phyloP scores from a whole-genome alignment of 1,139 yeast genomes.

The Scheffersomyces lignicola region DNA sequence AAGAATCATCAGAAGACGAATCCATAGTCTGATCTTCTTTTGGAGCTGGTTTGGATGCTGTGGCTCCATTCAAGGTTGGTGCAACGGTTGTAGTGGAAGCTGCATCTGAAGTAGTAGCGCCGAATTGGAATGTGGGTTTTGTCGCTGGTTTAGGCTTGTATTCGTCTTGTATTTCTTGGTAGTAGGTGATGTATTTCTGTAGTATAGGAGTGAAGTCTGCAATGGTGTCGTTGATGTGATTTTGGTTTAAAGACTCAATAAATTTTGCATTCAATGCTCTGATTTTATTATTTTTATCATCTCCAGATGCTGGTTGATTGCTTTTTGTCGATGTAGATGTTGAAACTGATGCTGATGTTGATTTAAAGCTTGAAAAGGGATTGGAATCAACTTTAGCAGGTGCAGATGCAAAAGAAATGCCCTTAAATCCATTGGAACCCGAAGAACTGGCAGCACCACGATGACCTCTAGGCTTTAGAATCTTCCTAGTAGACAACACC shows the following conservation, averaged over 20 bases:
- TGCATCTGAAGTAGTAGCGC: conserved; percentile 7
- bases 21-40: conserved; percentile 6
- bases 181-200: conserved; percentile 60
- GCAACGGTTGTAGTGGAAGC: conserved; percentile 6
- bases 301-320: conserved; percentile 1
- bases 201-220: conserved; percentile 60
- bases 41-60: background rate
- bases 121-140: conserved; percentile 6
- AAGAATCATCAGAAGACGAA: conserved; percentile 26
- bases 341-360: conserved; percentile 1
- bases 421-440: conserved; percentile 11
- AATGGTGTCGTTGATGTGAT: conserved; percentile 46
- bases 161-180: conserved; percentile 36
- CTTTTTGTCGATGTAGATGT: background rate
- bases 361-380: conserved; percentile 5
- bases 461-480: conserved; percentile 56
- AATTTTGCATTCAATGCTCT: conserved; percentile 73
- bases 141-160: conserved; percentile 4
- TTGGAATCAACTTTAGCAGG: conserved; percentile 4
- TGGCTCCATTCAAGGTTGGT: conserved; percentile 3
- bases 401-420: conserved; percentile 7
- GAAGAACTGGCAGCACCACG: conserved; percentile 4
- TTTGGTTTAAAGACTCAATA: conserved; percentile 46
- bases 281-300: conserved; percentile 39
- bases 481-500: conserved; percentile 67